Base-by-base conservation (phyloP, 1,284 basidiomycete genomes). In the Malassezia arunalokei region DNA sequence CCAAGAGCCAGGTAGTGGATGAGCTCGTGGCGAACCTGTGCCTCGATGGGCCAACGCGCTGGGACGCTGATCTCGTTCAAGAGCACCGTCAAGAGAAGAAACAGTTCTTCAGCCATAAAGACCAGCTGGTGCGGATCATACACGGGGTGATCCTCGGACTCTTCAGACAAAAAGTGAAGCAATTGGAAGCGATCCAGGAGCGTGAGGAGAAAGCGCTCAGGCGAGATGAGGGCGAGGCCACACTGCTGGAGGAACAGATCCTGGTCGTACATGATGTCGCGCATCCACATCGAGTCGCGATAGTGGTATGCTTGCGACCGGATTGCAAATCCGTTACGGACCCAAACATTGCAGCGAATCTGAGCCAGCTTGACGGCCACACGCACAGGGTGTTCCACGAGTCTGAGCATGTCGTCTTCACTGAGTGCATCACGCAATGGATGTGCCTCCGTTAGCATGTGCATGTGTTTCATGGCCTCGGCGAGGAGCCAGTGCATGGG, bases 261-360 rank as follows among this genome's bases (percentile, higher is more conserved):
- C 73, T 96, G 90, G 74, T 98, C 92, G 72, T 92, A 91, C 70
- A 92, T 96, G 8, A 89, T 80, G 73, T 96, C 94, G 28, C 92
- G 84, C 49, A 96, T 81, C 53, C 53, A 55, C 79, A 86, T 86
- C 71, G 89, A 89, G 73, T 98, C 92, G 39, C 90, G 85, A 73
- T 98, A 99, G 73, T 98, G 91, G 50, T 92, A 79, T n/a, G 91
- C 79, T 72, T 98, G 94, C 1, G 88, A 87, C 2, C 92, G 84
- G 62, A 98, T 91, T 6, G 86, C 86, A 63, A 90, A 87, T 2
- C 94, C 94, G 63, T 99, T 99, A 48, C 92, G 84, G 4, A 95
- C 91, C 94, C 94, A 99, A 17, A 96, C 79, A 3, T 91, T 90
- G 2, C 87, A 85, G 14, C 90, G 82, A 49, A 96, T 90, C 74